Percentiles rank a stretch among this genome's conserved stretches.
These are phyloP conservation scores for Mortierella sp. DNA, from an alignment of 371 early-diverging fungal genomes.

Conservation along the genomic window DNA sequence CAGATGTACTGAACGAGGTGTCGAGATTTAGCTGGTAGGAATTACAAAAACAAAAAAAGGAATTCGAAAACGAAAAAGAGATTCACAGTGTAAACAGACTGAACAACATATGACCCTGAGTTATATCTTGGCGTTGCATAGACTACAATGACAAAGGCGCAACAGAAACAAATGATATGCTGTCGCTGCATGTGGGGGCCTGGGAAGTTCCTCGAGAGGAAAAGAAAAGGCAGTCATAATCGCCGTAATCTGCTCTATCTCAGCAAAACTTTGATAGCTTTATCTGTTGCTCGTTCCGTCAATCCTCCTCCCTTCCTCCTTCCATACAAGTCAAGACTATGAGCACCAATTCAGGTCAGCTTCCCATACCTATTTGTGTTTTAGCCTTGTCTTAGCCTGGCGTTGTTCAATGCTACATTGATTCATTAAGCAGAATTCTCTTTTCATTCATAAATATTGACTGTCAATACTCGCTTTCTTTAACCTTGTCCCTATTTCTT, in stretches of 20 bases:
- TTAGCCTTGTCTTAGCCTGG: not conserved
- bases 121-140: no score
- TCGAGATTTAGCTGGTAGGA: not conserved
- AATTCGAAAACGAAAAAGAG: no score
- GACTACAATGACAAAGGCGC: no score
- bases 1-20: not conserved
- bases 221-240: not conserved
- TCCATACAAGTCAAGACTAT: not conserved
- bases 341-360: constrained; percentile 25
- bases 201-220: no score
- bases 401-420: not conserved
- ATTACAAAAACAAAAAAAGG: no score
- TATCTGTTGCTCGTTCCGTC: no score
- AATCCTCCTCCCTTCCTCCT: no score
- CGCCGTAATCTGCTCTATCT: no score
- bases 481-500: not conserved
- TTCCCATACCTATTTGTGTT: no score
- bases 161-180: no score
- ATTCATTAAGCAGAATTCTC: not conserved
- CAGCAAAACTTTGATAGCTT: constrained; percentile 2
- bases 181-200: no score
- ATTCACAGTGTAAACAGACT: no score
- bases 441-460: not conserved
- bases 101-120: not conserved
- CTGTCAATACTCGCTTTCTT: not conserved